Evolutionary conservation across 1,284 basidiomycete species (phyloP).

Genomic region (Xerocomus minutiporus): DNA sequence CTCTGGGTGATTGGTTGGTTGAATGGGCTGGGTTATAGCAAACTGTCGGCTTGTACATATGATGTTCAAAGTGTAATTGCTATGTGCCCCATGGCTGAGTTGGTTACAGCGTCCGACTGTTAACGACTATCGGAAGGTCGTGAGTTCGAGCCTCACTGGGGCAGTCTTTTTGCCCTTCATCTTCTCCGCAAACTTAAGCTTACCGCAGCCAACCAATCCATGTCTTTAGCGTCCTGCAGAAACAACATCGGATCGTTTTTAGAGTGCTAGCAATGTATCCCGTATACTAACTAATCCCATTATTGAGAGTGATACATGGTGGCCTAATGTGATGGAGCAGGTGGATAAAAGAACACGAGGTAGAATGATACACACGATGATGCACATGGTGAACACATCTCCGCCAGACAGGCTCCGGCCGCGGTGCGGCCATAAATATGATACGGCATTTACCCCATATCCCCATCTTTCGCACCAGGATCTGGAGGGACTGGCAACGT

Average conservation of each 20-base stretch:
- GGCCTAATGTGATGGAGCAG: not conserved
- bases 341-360: constrained; percentile 10
- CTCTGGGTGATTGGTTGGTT: no score
- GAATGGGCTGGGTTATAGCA: no score
- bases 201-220: no score
- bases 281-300: constrained; percentile 2
- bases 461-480: constrained; percentile 67
- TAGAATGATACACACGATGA: constrained; percentile 14
- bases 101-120: constrained; percentile 82
- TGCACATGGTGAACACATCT: constrained; percentile 2
- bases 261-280: constrained; percentile 5
- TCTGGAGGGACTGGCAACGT: constrained; percentile 49
- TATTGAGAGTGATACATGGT: constrained; percentile 7
- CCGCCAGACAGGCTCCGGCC: not conserved
- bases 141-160: constrained; percentile 72
- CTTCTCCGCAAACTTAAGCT: no score
- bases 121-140: constrained; percentile 63
- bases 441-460: constrained; percentile 52
- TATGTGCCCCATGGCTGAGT: constrained; percentile 72
- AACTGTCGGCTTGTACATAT: no score
- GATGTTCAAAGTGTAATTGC: no score
- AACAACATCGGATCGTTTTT: not conserved
- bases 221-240: not conserved
- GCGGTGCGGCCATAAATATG: not conserved
- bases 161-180: constrained; percentile 37